phyloP scores from a whole-genome alignment of 352 stramenopile genomes.

The Phytophthora litchii region DNA sequence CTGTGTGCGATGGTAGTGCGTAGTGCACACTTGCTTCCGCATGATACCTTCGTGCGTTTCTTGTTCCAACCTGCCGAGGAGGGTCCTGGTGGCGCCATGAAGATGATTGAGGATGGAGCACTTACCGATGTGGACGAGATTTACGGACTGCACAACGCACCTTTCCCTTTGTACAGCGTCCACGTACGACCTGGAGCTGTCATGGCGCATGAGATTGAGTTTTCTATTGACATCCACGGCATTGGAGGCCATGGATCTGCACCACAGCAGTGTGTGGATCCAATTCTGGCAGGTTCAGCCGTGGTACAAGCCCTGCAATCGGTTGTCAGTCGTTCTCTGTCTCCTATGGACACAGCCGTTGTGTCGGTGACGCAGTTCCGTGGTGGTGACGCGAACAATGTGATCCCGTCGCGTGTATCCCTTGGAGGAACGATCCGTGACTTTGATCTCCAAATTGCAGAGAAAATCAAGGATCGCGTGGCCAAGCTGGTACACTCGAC shows the following conservation, averaged over 20 bases:
- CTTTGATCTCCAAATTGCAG: slow-evolving; percentile 87
- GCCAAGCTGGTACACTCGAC: slow-evolving; percentile 87
- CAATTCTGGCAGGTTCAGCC: slow-evolving; percentile 89
- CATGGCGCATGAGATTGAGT: slow-evolving; percentile 93
- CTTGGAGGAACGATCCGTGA: slow-evolving; percentile 93
- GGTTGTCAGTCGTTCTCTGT: slow-evolving; percentile 90
- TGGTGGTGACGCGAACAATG: slow-evolving; percentile 94
- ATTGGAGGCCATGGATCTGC: slow-evolving; percentile 95
- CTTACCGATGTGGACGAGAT: slow-evolving; percentile 86
- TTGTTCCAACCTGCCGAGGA: slow-evolving; percentile 97
- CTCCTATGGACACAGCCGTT: slow-evolving; percentile 93
- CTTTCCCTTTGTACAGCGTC: slow-evolving; percentile 90
- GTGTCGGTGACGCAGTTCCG: slow-evolving; percentile 92
- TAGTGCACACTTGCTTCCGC: slow-evolving; percentile 70
- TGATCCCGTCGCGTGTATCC: slow-evolving; percentile 89
- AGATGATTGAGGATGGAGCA: slow-evolving; percentile 95
- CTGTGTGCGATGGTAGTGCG: slow-evolving; percentile 80
- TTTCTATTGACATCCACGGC: slow-evolving; percentile 92
- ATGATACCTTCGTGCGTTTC: slow-evolving; percentile 87
- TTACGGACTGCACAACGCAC: slow-evolving; percentile 94
- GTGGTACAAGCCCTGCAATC: slow-evolving; percentile 94
- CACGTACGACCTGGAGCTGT: slow-evolving; percentile 89
- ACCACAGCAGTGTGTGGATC: slow-evolving; percentile 92
- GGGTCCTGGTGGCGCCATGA: slow-evolving; percentile 87
- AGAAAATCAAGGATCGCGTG: slow-evolving; percentile 85